These are phyloP conservation scores for Apiotrichum gamsii DNA, from an alignment of 1,284 basidiomycete species.

Conservation along the genomic window DNA sequence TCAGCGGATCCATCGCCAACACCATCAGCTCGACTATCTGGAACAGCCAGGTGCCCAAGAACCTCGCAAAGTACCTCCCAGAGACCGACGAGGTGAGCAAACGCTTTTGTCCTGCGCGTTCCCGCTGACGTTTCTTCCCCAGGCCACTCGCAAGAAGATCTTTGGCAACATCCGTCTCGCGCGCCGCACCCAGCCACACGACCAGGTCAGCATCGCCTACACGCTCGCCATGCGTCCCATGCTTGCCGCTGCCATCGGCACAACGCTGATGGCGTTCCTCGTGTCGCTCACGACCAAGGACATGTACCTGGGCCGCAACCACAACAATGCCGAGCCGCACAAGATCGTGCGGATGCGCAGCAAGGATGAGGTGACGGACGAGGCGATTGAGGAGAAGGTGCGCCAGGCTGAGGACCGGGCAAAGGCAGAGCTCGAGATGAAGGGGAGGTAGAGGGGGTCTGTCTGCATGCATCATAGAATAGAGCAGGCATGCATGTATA, in stretches of 20 bases:
- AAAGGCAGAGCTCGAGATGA: not conserved
- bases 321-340: slow-evolving; percentile 30
- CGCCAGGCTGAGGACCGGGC: slow-evolving; percentile 5
- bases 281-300: slow-evolving; percentile 24
- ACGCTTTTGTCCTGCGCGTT: no score
- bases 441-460: not conserved
- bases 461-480: no score
- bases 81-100: slow-evolving; percentile 23
- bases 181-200: slow-evolving; percentile 24
- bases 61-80: slow-evolving; percentile 26
- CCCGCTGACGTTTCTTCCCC: no score
- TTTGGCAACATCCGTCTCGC: slow-evolving; percentile 31
- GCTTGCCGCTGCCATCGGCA: slow-evolving; percentile 24
- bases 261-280: slow-evolving; percentile 24
- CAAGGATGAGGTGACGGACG: slow-evolving; percentile 15
- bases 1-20: slow-evolving; percentile 3
- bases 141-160: no score
- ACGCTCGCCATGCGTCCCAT: slow-evolving; percentile 22
- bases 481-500: no score
- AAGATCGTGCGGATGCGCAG: slow-evolving; percentile 25
- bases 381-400: slow-evolving; percentile 9
- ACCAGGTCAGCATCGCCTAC: slow-evolving; percentile 29
- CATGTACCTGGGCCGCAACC: slow-evolving; percentile 28
- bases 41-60: slow-evolving; percentile 24
- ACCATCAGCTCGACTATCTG: slow-evolving; percentile 3